Percentiles rank a stretch among this genome's conserved stretches.
These are phyloP conservation scores for Pelargonium myrrhifolium DNA, from an alignment of 441 rosid genomes.

Conservation along the genomic window DNA sequence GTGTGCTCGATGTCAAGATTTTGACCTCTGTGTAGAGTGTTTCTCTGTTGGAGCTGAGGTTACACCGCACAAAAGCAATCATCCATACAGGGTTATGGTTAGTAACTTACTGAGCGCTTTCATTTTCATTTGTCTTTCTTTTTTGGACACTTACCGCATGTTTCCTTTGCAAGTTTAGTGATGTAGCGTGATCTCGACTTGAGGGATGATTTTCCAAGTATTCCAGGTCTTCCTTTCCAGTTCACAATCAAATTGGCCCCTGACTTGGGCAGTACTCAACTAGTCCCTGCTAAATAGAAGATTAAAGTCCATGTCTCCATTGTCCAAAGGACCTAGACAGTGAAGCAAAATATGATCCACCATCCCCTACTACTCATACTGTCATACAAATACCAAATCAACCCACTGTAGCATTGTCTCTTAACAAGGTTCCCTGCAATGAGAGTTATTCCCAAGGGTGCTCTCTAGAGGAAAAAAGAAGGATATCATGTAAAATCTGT, in stretches of 20 bases:
- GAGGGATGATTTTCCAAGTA: background rate
- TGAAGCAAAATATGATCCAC: no score
- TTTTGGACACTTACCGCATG: background rate
- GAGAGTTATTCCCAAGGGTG: no score
- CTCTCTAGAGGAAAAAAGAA: no score
- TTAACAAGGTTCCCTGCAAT: no score
- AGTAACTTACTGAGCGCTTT: constrained; percentile 16
- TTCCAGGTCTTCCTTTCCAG: background rate
- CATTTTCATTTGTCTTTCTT: constrained; percentile 9
- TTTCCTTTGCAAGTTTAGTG: constrained; percentile 5
- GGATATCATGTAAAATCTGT: no score
- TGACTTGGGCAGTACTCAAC: background rate
- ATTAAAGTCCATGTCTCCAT: no score
- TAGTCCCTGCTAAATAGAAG: background rate
- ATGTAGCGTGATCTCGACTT: background rate
- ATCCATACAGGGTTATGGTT: constrained; percentile 85
- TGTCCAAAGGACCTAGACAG: no score
- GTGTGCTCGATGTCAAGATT: constrained; percentile 77
- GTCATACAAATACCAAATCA: no score
- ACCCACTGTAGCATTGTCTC: no score
- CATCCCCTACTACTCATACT: no score
- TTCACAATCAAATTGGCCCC: background rate
- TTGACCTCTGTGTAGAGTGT: constrained; percentile 90
- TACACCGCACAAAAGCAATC: constrained; percentile 63
- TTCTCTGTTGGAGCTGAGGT: constrained; percentile 77